Evolutionary conservation across 495 filamentous ascomycete species (phyloP).

Genomic region (Talaromyces adpressus): DNA sequence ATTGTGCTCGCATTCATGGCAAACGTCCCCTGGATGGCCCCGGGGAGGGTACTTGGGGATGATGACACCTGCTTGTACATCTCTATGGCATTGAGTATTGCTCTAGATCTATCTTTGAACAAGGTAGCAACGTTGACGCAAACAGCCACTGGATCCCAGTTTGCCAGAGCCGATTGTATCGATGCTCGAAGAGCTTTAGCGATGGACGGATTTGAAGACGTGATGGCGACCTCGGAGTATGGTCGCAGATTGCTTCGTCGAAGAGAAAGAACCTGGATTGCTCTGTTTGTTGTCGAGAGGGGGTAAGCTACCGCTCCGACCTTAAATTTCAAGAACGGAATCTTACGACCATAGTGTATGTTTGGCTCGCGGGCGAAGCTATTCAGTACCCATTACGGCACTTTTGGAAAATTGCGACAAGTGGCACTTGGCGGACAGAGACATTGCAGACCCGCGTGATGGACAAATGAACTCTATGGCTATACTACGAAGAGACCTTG

Average conservation of each 20-base stretch:
- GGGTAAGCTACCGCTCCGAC: too few species aligned
- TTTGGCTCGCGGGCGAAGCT: constrained; percentile 59
- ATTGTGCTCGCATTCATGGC: constrained; percentile 70
- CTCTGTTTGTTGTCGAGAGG: constrained; percentile 65
- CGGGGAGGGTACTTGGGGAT: constrained; percentile 57
- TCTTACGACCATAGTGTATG: constrained; percentile 55
- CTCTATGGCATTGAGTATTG: constrained; percentile 60
- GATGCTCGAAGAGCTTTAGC: constrained; percentile 55
- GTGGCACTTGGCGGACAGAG: constrained; percentile 49
- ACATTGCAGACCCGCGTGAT: constrained; percentile 58
- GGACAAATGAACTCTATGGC: constrained; percentile 63
- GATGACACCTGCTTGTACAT: constrained; percentile 69
- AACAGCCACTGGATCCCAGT: constrained; percentile 39
- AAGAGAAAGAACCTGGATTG: constrained; percentile 63
- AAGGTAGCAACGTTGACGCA: constrained; percentile 56
- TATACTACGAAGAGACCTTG: constrained; percentile 58
- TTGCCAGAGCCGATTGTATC: constrained; percentile 58
- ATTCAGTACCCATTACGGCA: constrained; percentile 56
- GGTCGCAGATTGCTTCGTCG: constrained; percentile 54
- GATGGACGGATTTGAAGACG: constrained; percentile 59
- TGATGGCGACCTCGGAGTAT: constrained; percentile 52
- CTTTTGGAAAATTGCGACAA: constrained; percentile 58
- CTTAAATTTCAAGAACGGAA: too few species aligned
- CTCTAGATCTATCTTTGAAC: constrained; percentile 60
- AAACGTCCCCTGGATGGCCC: constrained; percentile 72